A percentile compares a stretch with the other conserved stretches of the same genome.
Evolutionary conservation across 306 rosid species (phyloP).

Genomic region (Rosa multiflora): DNA sequence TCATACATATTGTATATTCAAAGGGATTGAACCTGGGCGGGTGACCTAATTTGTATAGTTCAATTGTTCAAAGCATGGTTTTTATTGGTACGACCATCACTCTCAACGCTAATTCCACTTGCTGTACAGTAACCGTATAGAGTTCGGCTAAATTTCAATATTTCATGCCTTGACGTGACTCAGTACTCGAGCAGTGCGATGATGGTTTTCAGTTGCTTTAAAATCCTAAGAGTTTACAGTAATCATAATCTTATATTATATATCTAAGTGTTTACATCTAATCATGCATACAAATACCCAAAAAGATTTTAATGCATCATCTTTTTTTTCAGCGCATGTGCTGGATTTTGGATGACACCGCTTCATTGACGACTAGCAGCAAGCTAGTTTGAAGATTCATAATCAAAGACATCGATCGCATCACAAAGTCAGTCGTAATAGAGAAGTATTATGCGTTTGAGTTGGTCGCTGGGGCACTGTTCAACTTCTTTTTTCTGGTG

Average conservation of each 20-base stretch:
- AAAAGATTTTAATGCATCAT: no score
- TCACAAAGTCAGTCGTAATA: background rate
- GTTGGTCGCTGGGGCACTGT: background rate
- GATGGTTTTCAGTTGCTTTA: background rate
- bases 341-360: no score
- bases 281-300: no score
- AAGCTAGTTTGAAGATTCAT: background rate
- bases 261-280: no score
- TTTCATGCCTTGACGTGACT: background rate
- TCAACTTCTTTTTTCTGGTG: background rate
- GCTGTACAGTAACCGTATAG: background rate
- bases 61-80: slow-evolving; percentile 9
- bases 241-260: no score
- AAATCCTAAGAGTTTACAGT: background rate
- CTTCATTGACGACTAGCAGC: no score
- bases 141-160: background rate
- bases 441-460: background rate
- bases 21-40: slow-evolving; percentile 44
- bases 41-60: slow-evolving; percentile 40
- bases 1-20: background rate
- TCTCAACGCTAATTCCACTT: slow-evolving; percentile 1
- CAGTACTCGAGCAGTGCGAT: background rate
- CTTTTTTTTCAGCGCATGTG: no score
- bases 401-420: background rate
- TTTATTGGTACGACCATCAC: slow-evolving; percentile 20